A percentile compares a stretch with the other conserved stretches of the same genome.
phyloP scores from a whole-genome alignment of 257 asterid species.

The Solanum commersonii region DNA sequence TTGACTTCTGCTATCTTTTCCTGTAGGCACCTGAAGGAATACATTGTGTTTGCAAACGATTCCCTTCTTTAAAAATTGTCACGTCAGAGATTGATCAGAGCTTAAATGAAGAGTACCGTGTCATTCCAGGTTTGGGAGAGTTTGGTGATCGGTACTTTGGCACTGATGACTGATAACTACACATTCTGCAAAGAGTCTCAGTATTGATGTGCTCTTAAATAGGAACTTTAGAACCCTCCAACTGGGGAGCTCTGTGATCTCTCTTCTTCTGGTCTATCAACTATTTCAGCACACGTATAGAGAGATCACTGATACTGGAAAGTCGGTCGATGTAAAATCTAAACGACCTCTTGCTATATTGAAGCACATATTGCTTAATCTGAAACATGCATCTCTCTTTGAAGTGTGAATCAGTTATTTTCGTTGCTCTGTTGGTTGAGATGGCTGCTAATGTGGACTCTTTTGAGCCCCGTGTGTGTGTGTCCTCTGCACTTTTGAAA shows the following conservation, averaged over 20 bases:
- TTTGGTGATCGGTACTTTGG: constrained; percentile 99
- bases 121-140: constrained; percentile 92
- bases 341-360: background rate
- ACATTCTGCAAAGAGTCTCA: background rate
- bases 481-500: background rate
- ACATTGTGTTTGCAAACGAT: constrained; percentile 78
- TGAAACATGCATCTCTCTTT: background rate
- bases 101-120: constrained; percentile 58
- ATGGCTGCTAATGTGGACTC: background rate
- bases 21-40: constrained; percentile 93
- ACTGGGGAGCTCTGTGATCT: background rate
- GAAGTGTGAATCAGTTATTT: background rate
- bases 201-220: constrained; percentile 3
- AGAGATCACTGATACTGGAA: background rate
- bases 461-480: background rate
- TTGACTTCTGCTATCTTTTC: background rate
- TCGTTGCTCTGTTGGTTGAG: background rate
- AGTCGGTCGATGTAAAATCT: background rate
- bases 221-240: constrained; percentile 13
- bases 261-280: background rate
- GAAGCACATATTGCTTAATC: background rate
- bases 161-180: constrained; percentile 49
- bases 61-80: constrained; percentile 79
- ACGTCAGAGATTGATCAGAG: constrained; percentile 86
- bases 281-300: background rate